Conservation (phyloP, 805 yeast species). For the Wickerhamomyces queroliae region DNA sequence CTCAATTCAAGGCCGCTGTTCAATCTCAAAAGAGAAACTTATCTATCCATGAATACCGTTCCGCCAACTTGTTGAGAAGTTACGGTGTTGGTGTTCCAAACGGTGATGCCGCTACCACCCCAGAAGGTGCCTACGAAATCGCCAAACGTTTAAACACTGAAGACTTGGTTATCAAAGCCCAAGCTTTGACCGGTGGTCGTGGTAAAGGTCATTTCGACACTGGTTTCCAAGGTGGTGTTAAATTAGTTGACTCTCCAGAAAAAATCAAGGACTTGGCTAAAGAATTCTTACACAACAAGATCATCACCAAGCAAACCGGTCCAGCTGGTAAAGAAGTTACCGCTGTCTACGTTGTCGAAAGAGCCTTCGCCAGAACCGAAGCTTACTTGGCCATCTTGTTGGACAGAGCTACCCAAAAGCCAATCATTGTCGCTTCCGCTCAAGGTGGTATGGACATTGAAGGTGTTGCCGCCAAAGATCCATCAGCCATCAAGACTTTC, state of each 20-base stretch:
- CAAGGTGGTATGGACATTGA: slow-evolving; percentile 99
- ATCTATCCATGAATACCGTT: slow-evolving; percentile 93
- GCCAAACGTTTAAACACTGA: slow-evolving; percentile 73
- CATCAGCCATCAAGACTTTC: slow-evolving; percentile 87
- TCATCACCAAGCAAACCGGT: slow-evolving; percentile 98
- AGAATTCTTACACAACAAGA: slow-evolving; percentile 87
- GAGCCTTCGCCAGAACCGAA: slow-evolving; percentile 90
- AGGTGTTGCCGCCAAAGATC: slow-evolving; percentile 91
- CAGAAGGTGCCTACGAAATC: slow-evolving; percentile 79
- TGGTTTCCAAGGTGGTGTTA: slow-evolving; percentile 96
- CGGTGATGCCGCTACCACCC: slow-evolving; percentile 87
- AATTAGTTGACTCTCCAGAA: slow-evolving; percentile 76
- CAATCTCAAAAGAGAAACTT: slow-evolving; percentile 51
- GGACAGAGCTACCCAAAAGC: slow-evolving; percentile 89
- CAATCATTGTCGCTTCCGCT: slow-evolving; percentile 91
- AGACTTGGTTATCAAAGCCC: slow-evolving; percentile 94
- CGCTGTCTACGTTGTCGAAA: slow-evolving; percentile 92
- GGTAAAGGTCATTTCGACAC: slow-evolving; percentile 98
- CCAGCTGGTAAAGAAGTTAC: slow-evolving; percentile 95
- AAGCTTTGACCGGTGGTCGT: slow-evolving; percentile 98
- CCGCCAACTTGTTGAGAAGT: slow-evolving; percentile 73
- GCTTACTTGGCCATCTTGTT: slow-evolving; percentile 91
- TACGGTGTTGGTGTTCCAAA: slow-evolving; percentile 90
- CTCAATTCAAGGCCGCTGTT: slow-evolving; percentile 7
- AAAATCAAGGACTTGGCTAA: slow-evolving; percentile 83